A percentile compares a stretch with the other conserved stretches of the same genome.
Conservation (phyloP, 257 asterid species). For the Scutellaria baicalensis region DNA sequence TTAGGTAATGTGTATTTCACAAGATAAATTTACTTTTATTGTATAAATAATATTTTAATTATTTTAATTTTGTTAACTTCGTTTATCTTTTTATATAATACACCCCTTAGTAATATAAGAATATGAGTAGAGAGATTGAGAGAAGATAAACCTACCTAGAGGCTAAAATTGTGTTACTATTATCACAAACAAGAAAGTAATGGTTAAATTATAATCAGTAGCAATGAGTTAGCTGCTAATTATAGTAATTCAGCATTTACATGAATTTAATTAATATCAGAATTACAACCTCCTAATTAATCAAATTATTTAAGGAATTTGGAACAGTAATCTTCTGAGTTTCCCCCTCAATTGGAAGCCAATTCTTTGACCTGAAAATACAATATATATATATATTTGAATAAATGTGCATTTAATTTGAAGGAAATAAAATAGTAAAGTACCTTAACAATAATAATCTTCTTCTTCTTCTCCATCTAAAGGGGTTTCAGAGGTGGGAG, state of each 20-base stretch:
- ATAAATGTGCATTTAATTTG: background rate
- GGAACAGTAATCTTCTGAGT: background rate
- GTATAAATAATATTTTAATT: too few relatives aligned
- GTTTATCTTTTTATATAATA: too few relatives aligned
- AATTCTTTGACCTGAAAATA: constrained; percentile 12
- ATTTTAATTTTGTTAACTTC: too few relatives aligned
- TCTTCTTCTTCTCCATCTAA: constrained; percentile 41
- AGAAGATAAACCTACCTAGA: too few relatives aligned
- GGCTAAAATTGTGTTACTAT: background rate
- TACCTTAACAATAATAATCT: constrained; percentile 20
- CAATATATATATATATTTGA: background rate
- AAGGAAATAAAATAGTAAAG: background rate
- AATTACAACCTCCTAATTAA: background rate
- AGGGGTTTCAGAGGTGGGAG: constrained; percentile 74
- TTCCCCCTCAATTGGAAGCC: background rate
- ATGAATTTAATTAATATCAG: background rate
- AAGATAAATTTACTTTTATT: too few relatives aligned
- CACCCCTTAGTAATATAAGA: too few relatives aligned
- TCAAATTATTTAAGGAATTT: background rate
- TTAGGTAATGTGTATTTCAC: too few relatives aligned
- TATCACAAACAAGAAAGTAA: constrained; percentile 4
- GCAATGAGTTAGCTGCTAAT: constrained; percentile 1
- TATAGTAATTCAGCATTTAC: constrained; percentile 1
- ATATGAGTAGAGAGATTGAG: too few relatives aligned
- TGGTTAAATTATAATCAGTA: background rate